A percentile compares a stretch with the other conserved stretches of the same genome.
These are phyloP conservation scores for Aspergillus kassunensis DNA, from an alignment of 495 filamentous ascomycete genomes.

Conservation along the genomic window DNA sequence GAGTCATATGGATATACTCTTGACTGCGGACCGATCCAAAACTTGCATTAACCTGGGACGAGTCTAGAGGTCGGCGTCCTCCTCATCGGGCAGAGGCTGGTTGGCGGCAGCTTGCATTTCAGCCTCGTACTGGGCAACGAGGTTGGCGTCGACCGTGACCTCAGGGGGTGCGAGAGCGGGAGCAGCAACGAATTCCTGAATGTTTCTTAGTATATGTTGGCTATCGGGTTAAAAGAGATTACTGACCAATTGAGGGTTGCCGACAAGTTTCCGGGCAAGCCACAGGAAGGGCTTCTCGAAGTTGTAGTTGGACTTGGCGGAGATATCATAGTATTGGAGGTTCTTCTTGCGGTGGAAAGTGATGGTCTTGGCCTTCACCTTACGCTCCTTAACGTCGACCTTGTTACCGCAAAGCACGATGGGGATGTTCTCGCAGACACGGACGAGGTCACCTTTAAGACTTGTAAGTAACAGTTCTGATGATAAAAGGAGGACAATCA, in stretches of 20 bases:
- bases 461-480: conserved; percentile 11
- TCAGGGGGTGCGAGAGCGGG: conserved; percentile 92
- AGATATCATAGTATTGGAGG: conserved; percentile 99
- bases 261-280: conserved; percentile 97
- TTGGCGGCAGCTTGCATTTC: conserved; percentile 83
- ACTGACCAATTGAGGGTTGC: conserved; percentile 83
- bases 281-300: conserved; percentile 99
- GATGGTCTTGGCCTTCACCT: conserved; percentile 99
- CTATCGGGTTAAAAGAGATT: background rate
- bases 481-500: conserved; percentile 16
- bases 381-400: conserved; percentile 99
- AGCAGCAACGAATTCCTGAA: conserved; percentile 92
- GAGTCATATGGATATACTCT: conserved; percentile 1
- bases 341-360: conserved; percentile 99
- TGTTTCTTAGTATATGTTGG: conserved; percentile 2
- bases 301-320: conserved; percentile 99
- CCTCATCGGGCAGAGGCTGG: conserved; percentile 92
- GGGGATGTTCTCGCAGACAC: conserved; percentile 99
- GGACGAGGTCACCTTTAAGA: conserved; percentile 87
- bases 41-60: conserved; percentile 15
- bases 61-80: conserved; percentile 73
- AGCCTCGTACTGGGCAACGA: conserved; percentile 74
- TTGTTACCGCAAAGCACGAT: conserved; percentile 99
- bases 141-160: conserved; percentile 75
- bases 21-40: conserved; percentile 16